Percentiles rank a stretch among this genome's conserved stretches.
Conservation (phyloP, 176 grass and related monocot species). For the Carex pumila region DNA sequence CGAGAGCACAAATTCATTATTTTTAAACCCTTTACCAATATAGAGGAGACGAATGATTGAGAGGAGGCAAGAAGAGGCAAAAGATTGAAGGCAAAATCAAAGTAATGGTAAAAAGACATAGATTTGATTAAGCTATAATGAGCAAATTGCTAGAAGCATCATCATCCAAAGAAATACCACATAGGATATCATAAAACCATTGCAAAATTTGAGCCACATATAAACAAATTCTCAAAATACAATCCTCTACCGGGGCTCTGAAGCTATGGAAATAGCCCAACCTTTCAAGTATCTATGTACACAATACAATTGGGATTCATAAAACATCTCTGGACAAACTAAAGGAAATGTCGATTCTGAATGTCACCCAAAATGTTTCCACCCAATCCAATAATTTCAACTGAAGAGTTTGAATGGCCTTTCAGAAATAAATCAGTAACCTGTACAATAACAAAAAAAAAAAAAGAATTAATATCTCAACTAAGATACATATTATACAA, state of each 20-base stretch:
- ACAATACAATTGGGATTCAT: neutral
- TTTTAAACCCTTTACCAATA: neutral
- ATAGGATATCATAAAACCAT: neutral
- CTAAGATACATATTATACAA: neutral
- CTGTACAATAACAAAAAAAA: slow-evolving; percentile 30
- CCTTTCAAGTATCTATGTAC: neutral
- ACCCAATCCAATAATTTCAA: slow-evolving; percentile 54
- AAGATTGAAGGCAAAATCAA: neutral
- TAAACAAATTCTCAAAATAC: neutral
- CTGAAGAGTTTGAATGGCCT: slow-evolving; percentile 60
- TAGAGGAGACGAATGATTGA: neutral
- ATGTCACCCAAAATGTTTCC: slow-evolving; percentile 43
- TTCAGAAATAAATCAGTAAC: slow-evolving; percentile 63
- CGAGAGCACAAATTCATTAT: neutral
- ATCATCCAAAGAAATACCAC: neutral
- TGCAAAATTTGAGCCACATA: neutral
- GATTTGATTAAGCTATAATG: neutral
- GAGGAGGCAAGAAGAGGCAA: neutral
- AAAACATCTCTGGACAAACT: neutral
- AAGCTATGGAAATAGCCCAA: neutral
- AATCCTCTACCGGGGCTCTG: neutral
- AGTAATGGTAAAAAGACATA: neutral
- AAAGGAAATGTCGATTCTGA: slow-evolving; percentile 12
- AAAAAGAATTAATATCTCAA: neutral
- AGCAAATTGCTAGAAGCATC: neutral